Evolutionary conservation across 805 yeast genomes (phyloP), one percentile per base, ranked within the genome.

Genomic region (Yamadazyma paraphyllophila): DNA sequence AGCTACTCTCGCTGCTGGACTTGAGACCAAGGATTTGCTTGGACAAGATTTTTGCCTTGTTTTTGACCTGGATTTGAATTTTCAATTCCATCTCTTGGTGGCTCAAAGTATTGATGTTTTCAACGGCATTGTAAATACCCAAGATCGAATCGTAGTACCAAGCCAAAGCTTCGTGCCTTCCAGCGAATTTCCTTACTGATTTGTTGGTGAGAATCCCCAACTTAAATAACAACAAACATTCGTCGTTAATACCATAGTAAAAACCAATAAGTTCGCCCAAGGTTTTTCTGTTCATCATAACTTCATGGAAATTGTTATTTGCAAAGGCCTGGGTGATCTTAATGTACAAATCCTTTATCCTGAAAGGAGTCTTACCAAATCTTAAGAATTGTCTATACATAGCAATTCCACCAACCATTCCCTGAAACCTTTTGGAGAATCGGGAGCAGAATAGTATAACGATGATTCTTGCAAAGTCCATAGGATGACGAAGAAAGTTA

Each of bases 81-180:
- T 69, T 73, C 27, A 81, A 51, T 43, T 79, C 81, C 52, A 74
- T 63, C 54, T 81, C 85, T 51, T 72, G 71, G 36, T 69, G 75
- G 11, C 64, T 61, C 17, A 79, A 63, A n/a, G 56, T 57, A 35
- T 65, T 65, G 42, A 80, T 63, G 44, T 70, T 68, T 13, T 60
- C 63, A 57, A 74, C 72, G 16, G 81, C 77, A 45, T 74, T 74
- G 58, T 79, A 77, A 41, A 83, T 59, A 1, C 81, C 81, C 12
- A 82, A 60, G 46, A 84, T 51, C 14, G 86, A 80, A 56, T 81
- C 86, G 44, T 73, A 73, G 65, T 81, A 82, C 91, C 92, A 85
- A 0, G 88, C 81, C 32, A 77, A 65, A 2, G 82, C 69, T 61
- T 82, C 88, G 59, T 85, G 88, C 55, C 73, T 71, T 3, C 66